Evolutionary conservation across 768 basidiomycete genomes (phyloP), one percentile per base, ranked within the genome.

Genomic region (Termitomyces sp.): DNA sequence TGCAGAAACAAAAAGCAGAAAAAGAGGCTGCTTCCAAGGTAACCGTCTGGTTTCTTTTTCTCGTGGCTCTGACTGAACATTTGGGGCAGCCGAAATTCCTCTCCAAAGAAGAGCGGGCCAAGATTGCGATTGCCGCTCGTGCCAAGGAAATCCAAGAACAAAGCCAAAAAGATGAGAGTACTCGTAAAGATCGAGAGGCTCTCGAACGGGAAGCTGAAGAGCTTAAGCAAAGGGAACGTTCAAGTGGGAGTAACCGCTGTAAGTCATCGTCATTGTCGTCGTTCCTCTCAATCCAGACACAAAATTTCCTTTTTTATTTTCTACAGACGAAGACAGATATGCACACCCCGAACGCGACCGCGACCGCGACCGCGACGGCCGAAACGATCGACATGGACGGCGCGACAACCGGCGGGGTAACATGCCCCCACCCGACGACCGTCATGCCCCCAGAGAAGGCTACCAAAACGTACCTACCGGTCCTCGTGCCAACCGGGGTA

Each of bases 21-120:
- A 93, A 88, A 64, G 93, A 97, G 57, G 90, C 88, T 1, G 90
- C 93, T 47, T 75, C 93, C 48, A 97, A 93, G 81, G 95, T 92
- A n/a, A 37, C 26, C 8, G 24, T 45, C 12, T 50, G 11, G 57
- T 47, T 34, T 34, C 12, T 12, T 34, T 34, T 58, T 11, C 43
- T 21, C 58, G 3, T 17, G 14, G 12, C 34, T 12, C 6, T 48
- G 54, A 37, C 37, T 51, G 46, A 44, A 45, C 38, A 19, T 5
- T 34, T 58, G 47, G 54, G 9, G 34, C 70, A 98, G 94, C 96
- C 96, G 35, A 96, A 85, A 70, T 98, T 98, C 75, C 77, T 98
- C 14, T 83, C 90, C 2, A 98, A 91, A 71, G 91, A 94, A 60
- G 90, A 97, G 64, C 84, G 96, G 47, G 92, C 91, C 17, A 83